Evolutionary conservation across 2,329 filamentous ascomycete genomes (phyloP), one percentile per base, ranked within the genome.

Genomic region (Aciculosporium take): DNA sequence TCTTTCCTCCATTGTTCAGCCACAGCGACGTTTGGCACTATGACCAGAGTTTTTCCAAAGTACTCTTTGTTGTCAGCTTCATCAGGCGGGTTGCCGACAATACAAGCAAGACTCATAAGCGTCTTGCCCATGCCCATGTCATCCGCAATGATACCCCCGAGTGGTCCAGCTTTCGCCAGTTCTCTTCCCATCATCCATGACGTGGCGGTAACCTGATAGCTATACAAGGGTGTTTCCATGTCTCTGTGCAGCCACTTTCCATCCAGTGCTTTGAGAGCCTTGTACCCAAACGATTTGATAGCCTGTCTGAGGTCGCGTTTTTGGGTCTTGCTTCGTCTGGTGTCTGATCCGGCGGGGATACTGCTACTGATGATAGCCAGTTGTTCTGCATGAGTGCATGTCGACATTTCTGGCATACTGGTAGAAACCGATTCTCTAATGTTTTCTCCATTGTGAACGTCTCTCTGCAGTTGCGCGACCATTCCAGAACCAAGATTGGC

Each of bases 61-160:
- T 57, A 69, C 0, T 50, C 44, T 0, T 37, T 25, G 0, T 38
- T 37, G 4, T 69, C 60, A 17, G 67, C 60, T 8, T 62, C 44
- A 0, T 59, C 49, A 0, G 64, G 68, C 0, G 65, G 66, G 8
- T 79, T 71, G 1, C 73, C 72, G 1, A 81, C 64, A 42, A 91
- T 80, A 25, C 91, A 68, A 1, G 84, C 74, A n/a, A 94, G 67
- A 21, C 77, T 76, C 49, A 84, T 82, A 9, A 94, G 76, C 13
- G 77, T 81, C 55, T 82, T 82, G 0, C 78, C 78, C 0, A 81
- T 54, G 0, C 78, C 78, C 74, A 80, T 79, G 21, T 69, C 68
- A 49, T 81, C 76, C 0, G 71, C 72, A 0, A 81, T 49, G 2
- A 81, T 61, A 0, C 76, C 77, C 3, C 77, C 77, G 50, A 76